phyloP scores from a whole-genome alignment of 2,329 filamentous ascomycete species.

The Fusarium floridanum region DNA sequence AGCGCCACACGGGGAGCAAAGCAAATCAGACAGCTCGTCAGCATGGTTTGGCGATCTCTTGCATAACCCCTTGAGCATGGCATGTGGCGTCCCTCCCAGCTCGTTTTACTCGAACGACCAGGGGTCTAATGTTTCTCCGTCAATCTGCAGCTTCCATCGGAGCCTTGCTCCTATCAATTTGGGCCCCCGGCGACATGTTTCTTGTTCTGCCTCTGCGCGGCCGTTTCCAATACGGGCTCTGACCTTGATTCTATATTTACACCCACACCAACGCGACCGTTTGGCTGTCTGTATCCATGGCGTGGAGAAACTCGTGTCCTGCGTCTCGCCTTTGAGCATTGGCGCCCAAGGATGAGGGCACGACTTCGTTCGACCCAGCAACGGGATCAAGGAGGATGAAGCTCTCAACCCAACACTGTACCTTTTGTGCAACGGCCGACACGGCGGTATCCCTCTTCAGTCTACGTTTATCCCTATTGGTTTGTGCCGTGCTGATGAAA shows the following conservation, averaged over 20 bases:
- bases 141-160: constrained; percentile 20
- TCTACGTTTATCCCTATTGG: constrained; percentile 8
- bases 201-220: constrained; percentile 10
- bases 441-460: constrained; percentile 11
- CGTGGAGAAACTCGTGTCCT: constrained; percentile 6
- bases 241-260: constrained; percentile 34
- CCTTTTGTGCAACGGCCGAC: constrained; percentile 19
- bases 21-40: constrained; percentile 11
- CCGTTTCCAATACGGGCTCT: constrained; percentile 29
- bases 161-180: constrained; percentile 21
- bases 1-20: constrained; percentile 21
- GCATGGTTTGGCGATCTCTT: constrained; percentile 15
- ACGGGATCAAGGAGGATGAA: not conserved
- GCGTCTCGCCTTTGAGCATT: constrained; percentile 16
- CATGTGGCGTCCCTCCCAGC: constrained; percentile 21
- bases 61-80: constrained; percentile 16
- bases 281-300: constrained; percentile 12
- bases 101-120: constrained; percentile 19
- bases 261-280: constrained; percentile 24
- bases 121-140: not conserved
- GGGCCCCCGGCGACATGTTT: constrained; percentile 7
- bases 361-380: constrained; percentile 1
- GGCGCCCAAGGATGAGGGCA: constrained; percentile 10
- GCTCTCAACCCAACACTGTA: constrained; percentile 11
- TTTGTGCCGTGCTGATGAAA: constrained; percentile 12